phyloP scores from a whole-genome alignment of 345 rosid genomes.

The Cardamine resedifolia region DNA sequence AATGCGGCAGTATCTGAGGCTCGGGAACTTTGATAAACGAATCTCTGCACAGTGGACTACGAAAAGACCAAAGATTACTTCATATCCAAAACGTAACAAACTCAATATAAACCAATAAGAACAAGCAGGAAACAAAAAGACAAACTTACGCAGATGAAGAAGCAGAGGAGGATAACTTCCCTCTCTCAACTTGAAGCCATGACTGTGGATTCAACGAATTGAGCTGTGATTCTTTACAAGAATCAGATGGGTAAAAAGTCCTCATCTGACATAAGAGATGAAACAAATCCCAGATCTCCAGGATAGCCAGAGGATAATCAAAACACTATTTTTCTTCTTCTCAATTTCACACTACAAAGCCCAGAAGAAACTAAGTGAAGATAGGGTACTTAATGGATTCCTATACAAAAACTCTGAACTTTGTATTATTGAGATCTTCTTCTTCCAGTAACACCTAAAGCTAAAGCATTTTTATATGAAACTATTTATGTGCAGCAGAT shows the following conservation, averaged over 20 bases:
- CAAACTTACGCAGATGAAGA: conserved; percentile 75
- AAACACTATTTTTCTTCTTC: conserved; percentile 33
- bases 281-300: conserved; percentile 98
- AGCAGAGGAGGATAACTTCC: conserved; percentile 60
- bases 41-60: conserved; percentile 62
- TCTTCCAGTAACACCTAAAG: conserved; percentile 40
- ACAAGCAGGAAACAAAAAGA: not conserved
- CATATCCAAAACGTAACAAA: conserved; percentile 1
- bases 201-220: conserved; percentile 82
- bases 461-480: conserved; percentile 34
- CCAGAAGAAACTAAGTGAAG: conserved; percentile 5
- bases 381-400: not conserved
- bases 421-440: conserved; percentile 27
- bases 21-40: conserved; percentile 94
- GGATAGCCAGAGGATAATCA: conserved; percentile 50
- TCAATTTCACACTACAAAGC: conserved; percentile 28
- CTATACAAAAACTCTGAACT: conserved; percentile 36
- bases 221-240: conserved; percentile 83
- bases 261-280: conserved; percentile 89
- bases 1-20: conserved; percentile 69
- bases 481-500: conserved; percentile 31
- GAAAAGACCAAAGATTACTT: conserved; percentile 11
- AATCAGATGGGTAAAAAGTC: conserved; percentile 75
- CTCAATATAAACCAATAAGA: conserved; percentile 1
- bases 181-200: conserved; percentile 99